Evolutionary conservation across 2,329 filamentous ascomycete genomes (phyloP).

Genomic region (Aspergillus sp.): DNA sequence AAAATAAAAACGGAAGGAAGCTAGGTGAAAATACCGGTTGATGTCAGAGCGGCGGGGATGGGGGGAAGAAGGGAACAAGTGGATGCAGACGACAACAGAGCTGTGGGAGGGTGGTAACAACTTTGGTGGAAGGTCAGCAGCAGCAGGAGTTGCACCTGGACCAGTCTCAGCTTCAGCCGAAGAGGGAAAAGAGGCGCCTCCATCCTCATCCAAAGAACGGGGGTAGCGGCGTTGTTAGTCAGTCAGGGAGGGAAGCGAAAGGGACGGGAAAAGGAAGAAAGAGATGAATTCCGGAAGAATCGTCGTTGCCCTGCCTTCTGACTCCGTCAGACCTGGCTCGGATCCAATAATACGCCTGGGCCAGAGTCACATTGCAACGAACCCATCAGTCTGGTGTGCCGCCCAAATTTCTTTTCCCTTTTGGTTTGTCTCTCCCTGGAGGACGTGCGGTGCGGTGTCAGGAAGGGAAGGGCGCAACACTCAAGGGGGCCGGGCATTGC

Average conservation of each 20-base stretch:
- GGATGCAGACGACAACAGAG: constrained; percentile 32
- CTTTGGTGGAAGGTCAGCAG: constrained; percentile 19
- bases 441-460: not conserved
- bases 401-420: constrained; percentile 19
- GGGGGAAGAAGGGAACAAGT: constrained; percentile 29
- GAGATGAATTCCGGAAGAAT: constrained; percentile 10
- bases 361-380: constrained; percentile 38
- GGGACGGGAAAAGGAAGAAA: constrained; percentile 15
- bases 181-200: constrained; percentile 9
- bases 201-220: constrained; percentile 16
- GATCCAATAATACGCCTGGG: constrained; percentile 40
- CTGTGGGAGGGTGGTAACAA: constrained; percentile 25
- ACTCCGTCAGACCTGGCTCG: constrained; percentile 38
- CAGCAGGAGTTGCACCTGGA: constrained; percentile 13
- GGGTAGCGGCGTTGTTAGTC: constrained; percentile 11
- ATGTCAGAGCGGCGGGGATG: constrained; percentile 40
- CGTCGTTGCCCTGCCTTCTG: constrained; percentile 18
- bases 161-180: constrained; percentile 19
- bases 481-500: constrained; percentile 29
- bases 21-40: constrained; percentile 36
- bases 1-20: constrained; percentile 7
- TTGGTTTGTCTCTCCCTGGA: constrained; percentile 4
- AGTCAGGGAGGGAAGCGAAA: constrained; percentile 16
- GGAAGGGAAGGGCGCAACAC: constrained; percentile 23
- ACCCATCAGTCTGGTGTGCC: constrained; percentile 29